A percentile compares a stretch with the other conserved stretches of the same genome.
phyloP scores from a whole-genome alignment of 192 early-diverging fungal genomes.

The Tieghemiomyces parasiticus region DNA sequence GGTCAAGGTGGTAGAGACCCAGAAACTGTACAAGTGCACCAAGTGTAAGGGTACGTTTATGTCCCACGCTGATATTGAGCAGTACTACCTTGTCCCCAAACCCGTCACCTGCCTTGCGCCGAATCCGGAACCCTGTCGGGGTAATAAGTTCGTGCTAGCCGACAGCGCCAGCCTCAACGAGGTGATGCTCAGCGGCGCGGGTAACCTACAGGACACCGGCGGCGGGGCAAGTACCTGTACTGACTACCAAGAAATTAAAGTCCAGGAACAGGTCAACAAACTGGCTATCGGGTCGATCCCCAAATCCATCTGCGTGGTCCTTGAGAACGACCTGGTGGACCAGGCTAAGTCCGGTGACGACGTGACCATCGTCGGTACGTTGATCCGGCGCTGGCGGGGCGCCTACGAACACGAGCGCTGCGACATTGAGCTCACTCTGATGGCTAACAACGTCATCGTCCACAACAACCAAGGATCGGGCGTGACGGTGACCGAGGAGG shows the following conservation, averaged over 20 bases:
- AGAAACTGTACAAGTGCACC: conserved; percentile 30
- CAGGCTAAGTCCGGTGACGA: conserved; percentile 41
- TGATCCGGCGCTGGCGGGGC: conserved; percentile 42
- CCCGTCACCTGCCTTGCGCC: conserved; percentile 35
- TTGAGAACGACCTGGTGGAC: conserved; percentile 44
- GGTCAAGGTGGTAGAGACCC: conserved; percentile 52
- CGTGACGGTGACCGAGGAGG: conserved; percentile 32
- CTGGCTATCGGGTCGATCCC: conserved; percentile 48
- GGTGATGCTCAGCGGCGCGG: neutral
- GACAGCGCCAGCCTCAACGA: conserved; percentile 15
- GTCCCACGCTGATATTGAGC: conserved; percentile 43
- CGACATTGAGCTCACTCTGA: conserved; percentile 42
- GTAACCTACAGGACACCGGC: neutral
- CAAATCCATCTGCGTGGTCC: conserved; percentile 36
- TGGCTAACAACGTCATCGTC: conserved; percentile 45
- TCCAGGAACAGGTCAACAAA: conserved; percentile 53
- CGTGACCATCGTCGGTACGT: conserved; percentile 40
- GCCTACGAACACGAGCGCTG: conserved; percentile 31
- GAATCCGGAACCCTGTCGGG: conserved; percentile 24
- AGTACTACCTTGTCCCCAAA: conserved; percentile 38
- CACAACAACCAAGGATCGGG: conserved; percentile 38
- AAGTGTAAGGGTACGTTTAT: conserved; percentile 40
- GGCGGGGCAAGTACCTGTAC: too few relatives aligned
- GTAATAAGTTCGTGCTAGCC: conserved; percentile 33
- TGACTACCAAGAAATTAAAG: conserved; percentile 68